Evolutionary conservation across 805 yeast species (phyloP).

Genomic region (Tetrapisispora namnaoensis): DNA sequence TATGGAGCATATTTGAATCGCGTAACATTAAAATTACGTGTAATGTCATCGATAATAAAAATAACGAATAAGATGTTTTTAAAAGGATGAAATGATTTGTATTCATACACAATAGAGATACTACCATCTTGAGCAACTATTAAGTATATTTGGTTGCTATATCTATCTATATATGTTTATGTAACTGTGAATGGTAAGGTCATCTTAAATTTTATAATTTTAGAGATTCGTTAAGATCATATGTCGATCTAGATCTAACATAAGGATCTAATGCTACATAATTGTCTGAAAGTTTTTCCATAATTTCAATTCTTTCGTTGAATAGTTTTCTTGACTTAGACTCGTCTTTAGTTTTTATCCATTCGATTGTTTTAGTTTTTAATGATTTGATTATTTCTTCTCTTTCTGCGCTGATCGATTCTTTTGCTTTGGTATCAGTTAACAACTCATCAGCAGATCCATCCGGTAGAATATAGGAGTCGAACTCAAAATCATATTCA

Average conservation of each 20-base stretch:
- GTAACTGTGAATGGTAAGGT: no score
- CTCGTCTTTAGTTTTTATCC: slow-evolving; percentile 63
- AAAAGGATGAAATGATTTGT: no score
- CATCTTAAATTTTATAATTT: slow-evolving; percentile 8
- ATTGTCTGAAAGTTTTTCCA: slow-evolving; percentile 45
- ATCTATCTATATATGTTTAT: not conserved
- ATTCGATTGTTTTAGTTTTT: slow-evolving; percentile 54
- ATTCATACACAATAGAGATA: no score
- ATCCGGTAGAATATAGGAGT: slow-evolving; percentile 49
- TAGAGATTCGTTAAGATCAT: slow-evolving; percentile 60
- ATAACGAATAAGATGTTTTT: no score
- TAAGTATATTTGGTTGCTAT: no score
- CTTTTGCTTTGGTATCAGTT: slow-evolving; percentile 37
- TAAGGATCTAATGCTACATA: slow-evolving; percentile 69
- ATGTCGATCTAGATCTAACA: slow-evolving; percentile 62
- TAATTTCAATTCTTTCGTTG: slow-evolving; percentile 40
- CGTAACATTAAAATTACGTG: not conserved
- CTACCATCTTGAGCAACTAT: no score
- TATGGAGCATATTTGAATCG: not conserved
- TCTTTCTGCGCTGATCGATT: slow-evolving; percentile 41
- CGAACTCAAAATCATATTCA: slow-evolving; percentile 41
- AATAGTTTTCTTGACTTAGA: slow-evolving; percentile 30
- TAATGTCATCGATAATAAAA: not conserved
- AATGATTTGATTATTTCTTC: slow-evolving; percentile 42
- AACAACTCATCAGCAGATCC: slow-evolving; percentile 43